Base-by-base conservation (phyloP, 352 stramenopile species). In the Phytophthora vignae region DNA sequence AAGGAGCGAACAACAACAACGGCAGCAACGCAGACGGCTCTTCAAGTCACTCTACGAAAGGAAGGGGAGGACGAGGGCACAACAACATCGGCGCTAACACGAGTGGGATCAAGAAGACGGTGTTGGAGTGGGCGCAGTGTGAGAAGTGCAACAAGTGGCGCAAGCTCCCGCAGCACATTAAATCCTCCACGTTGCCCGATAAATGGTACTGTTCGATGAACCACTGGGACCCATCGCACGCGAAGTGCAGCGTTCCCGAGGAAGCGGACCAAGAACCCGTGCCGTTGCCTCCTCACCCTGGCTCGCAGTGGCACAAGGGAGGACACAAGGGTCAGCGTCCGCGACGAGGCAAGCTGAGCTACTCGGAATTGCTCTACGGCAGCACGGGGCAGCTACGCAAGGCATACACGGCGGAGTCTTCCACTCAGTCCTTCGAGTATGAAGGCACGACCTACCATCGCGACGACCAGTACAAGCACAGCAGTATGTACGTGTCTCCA, bases 131-230 rank as follows among this genome's bases (percentile, higher is more conserved):
- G 97, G 97, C 98, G 0, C 92, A 98, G 73, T 99, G 97, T 77
- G 97, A 99, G 62, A 91, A 92, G 60, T 99, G 97, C 82, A 88
- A 94, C 57, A 99, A 99, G 76, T 99, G 97, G 97, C 92, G 97
- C 52, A 96, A 98, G 65, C 72, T 99, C 19, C 96, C 97, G 1
- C 84, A 85, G 17, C 84, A 92, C 69, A 94, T 99, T 54, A 94
- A 98, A 67, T 92, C 90, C 22, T 94, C 95, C 9, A 95, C 83
- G 25, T 83, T 99, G 14, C 96, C 96, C 5, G 94, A 99, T 70
- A 91, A 98, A 65, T 99, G 97, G 97, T 99, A 97, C 69, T 99
- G 97, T 78, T 89, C 92, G 19, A 93, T 99, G 84, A 99, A 99
- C 76, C 86, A 91, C 31, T 98, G 95, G 87, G 96, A 98, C 73